These are phyloP conservation scores for Psilocybe sp. DNA, from an alignment of 768 basidiomycete species.

Conservation along the genomic window DNA sequence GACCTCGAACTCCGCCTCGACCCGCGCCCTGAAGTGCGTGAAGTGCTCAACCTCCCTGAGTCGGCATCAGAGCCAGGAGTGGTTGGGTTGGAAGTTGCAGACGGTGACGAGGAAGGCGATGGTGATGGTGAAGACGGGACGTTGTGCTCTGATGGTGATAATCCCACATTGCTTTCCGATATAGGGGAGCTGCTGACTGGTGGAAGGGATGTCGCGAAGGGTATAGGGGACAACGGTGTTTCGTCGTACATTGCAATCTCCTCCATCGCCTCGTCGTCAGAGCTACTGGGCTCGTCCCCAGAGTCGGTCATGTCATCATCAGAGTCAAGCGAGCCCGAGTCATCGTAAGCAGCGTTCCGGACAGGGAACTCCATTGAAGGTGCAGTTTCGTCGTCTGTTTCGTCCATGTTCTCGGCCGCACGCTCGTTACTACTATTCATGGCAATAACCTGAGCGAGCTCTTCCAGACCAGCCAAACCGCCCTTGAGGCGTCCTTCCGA, in stretches of 20 bases:
- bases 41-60: constrained; percentile 14
- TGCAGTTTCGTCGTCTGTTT: constrained; percentile 56
- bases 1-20: constrained; percentile 61
- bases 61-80: constrained; percentile 18
- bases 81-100: too few species aligned
- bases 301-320: constrained; percentile 75
- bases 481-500: constrained; percentile 81
- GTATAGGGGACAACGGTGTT: constrained; percentile 30
- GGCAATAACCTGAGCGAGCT: constrained; percentile 81
- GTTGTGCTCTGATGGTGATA: background rate
- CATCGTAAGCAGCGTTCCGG: constrained; percentile 42
- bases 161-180: constrained; percentile 15
- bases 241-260: constrained; percentile 79
- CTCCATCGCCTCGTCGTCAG: constrained; percentile 80
- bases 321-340: constrained; percentile 57
- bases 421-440: constrained; percentile 53
- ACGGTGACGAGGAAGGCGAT: too few species aligned
- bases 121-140: background rate
- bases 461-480: constrained; percentile 82
- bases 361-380: constrained; percentile 70
- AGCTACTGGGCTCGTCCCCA: constrained; percentile 68
- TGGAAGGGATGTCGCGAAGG: constrained; percentile 29
- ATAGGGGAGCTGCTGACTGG: constrained; percentile 29
- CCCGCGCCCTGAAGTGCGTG: constrained; percentile 26
- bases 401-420: constrained; percentile 52